These are phyloP conservation scores for Colletotrichum sp. DNA, from an alignment of 2,329 filamentous ascomycete genomes.

Conservation along the genomic window DNA sequence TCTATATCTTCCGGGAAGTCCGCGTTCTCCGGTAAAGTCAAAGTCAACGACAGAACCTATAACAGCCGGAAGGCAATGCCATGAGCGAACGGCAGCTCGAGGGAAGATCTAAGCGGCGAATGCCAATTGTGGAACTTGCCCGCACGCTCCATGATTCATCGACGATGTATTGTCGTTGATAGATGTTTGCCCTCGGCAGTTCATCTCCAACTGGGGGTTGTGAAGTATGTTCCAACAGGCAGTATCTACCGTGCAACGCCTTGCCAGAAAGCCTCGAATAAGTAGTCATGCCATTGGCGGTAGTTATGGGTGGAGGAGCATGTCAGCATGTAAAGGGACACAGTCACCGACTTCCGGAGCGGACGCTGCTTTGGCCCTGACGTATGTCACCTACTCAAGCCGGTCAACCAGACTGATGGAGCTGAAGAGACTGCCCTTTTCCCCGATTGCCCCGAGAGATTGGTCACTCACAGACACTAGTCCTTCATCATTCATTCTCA, in stretches of 20 bases:
- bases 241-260: background rate
- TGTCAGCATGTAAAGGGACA: background rate
- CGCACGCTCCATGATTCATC: background rate
- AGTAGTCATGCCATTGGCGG: background rate
- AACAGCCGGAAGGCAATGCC: background rate
- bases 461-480: background rate
- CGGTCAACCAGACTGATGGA: background rate
- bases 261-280: background rate
- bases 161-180: background rate
- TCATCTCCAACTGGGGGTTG: background rate
- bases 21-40: background rate
- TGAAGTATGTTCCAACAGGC: background rate
- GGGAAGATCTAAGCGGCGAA: background rate
- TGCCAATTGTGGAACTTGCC: background rate
- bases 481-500: background rate
- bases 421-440: background rate
- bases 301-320: background rate
- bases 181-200: background rate
- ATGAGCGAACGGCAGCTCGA: background rate
- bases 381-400: background rate
- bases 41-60: background rate
- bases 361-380: background rate
- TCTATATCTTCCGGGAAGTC: background rate
- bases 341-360: background rate
- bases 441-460: background rate